phyloP scores from a whole-genome alignment of 1,139 yeast genomes.

The Yamadazyma atlantica region DNA sequence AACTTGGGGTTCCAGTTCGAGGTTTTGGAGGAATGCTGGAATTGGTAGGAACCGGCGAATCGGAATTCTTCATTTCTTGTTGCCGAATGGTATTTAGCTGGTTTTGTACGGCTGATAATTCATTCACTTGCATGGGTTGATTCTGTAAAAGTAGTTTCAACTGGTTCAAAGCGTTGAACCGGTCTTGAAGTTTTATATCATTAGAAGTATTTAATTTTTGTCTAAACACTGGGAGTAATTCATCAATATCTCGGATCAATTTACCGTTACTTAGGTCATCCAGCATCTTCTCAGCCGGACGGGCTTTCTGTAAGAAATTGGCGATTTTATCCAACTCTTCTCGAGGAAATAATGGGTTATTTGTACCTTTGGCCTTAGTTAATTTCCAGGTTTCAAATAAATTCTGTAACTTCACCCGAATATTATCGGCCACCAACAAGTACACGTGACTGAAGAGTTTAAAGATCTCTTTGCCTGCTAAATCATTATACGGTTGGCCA shows the following conservation, averaged over 20 bases:
- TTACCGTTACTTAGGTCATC: slow-evolving; percentile 22
- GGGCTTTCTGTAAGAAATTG: slow-evolving; percentile 56
- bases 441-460: slow-evolving; percentile 75
- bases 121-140: slow-evolving; percentile 40
- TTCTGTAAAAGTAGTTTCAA: slow-evolving; percentile 37
- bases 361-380: slow-evolving; percentile 53
- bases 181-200: slow-evolving; percentile 36
- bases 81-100: slow-evolving; percentile 36
- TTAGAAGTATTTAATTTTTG: slow-evolving; percentile 27
- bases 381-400: slow-evolving; percentile 86
- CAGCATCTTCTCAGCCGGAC: slow-evolving; percentile 3
- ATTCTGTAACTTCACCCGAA: slow-evolving; percentile 67
- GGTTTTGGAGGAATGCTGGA: neutral
- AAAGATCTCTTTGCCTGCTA: slow-evolving; percentile 67
- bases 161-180: slow-evolving; percentile 45
- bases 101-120: slow-evolving; percentile 40
- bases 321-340: slow-evolving; percentile 75
- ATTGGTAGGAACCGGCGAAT: slow-evolving; percentile 10
- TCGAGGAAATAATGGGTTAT: slow-evolving; percentile 68
- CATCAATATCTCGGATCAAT: slow-evolving; percentile 46
- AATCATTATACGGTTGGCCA: slow-evolving; percentile 81
- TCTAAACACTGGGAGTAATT: slow-evolving; percentile 39
- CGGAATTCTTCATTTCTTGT: slow-evolving; percentile 26
- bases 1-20: neutral
- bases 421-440: slow-evolving; percentile 69